Percentiles rank a stretch among this genome's conserved stretches.
phyloP scores from a whole-genome alignment of 495 filamentous ascomycete genomes.

The Cairneyella variabilis region DNA sequence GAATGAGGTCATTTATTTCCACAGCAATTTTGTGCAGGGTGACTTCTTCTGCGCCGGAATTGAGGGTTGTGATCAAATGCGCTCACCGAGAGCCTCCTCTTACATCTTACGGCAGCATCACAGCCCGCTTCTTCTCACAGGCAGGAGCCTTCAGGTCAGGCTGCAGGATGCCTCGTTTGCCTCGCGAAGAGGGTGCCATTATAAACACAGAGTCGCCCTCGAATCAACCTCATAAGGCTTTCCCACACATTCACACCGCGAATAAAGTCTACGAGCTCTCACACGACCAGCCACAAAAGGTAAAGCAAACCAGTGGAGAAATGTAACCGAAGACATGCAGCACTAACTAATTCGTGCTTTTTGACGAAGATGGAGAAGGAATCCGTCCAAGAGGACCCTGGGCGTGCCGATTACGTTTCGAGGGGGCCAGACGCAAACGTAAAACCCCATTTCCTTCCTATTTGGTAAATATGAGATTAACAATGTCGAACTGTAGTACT shows the following conservation, averaged over 20 bases:
- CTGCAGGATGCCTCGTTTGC: slow-evolving; percentile 8
- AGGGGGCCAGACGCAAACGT: neutral
- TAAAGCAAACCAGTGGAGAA: too few species aligned
- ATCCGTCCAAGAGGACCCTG: neutral
- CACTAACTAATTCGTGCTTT: neutral
- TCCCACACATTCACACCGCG: neutral
- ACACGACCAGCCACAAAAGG: too few species aligned
- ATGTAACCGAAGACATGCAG: neutral
- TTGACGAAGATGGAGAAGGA: slow-evolving; percentile 2
- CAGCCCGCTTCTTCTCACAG: neutral
- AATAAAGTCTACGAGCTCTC: neutral
- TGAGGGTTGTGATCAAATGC: neutral
- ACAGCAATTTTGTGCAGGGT: neutral
- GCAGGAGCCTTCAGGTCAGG: neutral
- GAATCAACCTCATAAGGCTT: slow-evolving; percentile 8
- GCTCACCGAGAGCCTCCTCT: slow-evolving; percentile 3
- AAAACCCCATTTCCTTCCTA: neutral
- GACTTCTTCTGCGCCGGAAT: neutral
- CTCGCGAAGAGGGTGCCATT: neutral
- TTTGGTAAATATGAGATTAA: neutral
- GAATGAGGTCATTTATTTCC: too few species aligned
- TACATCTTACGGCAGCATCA: neutral
- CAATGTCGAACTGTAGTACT: neutral
- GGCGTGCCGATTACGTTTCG: slow-evolving; percentile 9
- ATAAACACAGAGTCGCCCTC: slow-evolving; percentile 3